Conservation (phyloP, 2,329 filamentous ascomycete genomes). For the Epichloe sp. region DNA sequence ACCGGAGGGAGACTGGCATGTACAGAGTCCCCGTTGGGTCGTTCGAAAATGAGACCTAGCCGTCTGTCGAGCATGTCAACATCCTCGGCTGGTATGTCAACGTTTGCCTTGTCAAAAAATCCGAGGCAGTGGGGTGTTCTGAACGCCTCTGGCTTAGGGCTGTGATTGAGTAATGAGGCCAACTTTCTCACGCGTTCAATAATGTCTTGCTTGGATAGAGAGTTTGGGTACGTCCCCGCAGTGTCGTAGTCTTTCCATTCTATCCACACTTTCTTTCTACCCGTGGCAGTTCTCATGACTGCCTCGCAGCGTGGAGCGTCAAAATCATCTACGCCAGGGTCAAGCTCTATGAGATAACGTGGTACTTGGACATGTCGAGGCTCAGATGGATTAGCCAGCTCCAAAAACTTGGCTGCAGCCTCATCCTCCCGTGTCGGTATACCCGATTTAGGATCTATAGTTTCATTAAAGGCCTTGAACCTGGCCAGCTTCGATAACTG, state of each 20-base stretch:
- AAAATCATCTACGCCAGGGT: constrained; percentile 18
- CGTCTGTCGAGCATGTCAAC: constrained; percentile 28
- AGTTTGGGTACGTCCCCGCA: constrained; percentile 20
- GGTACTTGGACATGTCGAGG: constrained; percentile 22
- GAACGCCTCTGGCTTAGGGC: constrained; percentile 34
- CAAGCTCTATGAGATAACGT: constrained; percentile 21
- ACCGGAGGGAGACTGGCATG: constrained; percentile 27
- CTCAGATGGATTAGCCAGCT: constrained; percentile 22
- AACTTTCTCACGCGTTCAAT: constrained; percentile 32
- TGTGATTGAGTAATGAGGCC: constrained; percentile 33
- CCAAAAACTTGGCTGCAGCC: constrained; percentile 23
- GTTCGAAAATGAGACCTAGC: constrained; percentile 41
- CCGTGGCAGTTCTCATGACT: constrained; percentile 20
- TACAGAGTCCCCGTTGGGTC: constrained; percentile 25
- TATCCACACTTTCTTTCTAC: constrained; percentile 30
- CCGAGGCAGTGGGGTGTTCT: constrained; percentile 37
- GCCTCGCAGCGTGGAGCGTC: constrained; percentile 28
- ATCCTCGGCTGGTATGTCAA: constrained; percentile 20
- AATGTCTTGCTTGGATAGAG: constrained; percentile 28
- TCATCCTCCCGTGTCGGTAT: constrained; percentile 20
- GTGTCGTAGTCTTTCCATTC: constrained; percentile 37
- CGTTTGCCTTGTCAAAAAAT: constrained; percentile 33
- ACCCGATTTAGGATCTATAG: constrained; percentile 25
- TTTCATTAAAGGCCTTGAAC: constrained; percentile 38
- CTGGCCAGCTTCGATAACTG: constrained; percentile 32